phyloP scores from a whole-genome alignment of 192 early-diverging fungal species.

The Backusella sp. region DNA sequence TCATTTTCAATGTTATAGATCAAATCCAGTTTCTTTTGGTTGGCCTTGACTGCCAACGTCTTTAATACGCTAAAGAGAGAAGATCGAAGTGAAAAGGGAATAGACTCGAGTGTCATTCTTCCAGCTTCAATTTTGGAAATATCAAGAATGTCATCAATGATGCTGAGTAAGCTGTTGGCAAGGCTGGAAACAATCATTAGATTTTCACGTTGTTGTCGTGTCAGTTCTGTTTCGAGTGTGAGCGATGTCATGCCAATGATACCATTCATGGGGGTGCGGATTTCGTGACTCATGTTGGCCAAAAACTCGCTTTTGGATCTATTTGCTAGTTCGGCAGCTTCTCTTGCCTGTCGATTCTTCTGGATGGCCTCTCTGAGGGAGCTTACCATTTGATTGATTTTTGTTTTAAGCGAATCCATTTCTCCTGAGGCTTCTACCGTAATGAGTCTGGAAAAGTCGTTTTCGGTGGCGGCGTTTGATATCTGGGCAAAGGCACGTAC shows the following conservation, averaged over 20 bases:
- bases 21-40: conserved; percentile 71
- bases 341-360: conserved; percentile 76
- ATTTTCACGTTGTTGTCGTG: conserved; percentile 78
- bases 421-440: conserved; percentile 80
- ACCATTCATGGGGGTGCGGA: conserved; percentile 83
- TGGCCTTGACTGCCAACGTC: conserved; percentile 69
- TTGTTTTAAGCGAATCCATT: conserved; percentile 80
- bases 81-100: conserved; percentile 63
- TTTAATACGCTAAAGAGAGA: conserved; percentile 67
- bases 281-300: conserved; percentile 67
- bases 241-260: conserved; percentile 76
- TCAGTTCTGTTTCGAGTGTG: conserved; percentile 75
- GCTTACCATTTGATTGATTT: conserved; percentile 87
- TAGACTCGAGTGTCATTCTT: conserved; percentile 75
- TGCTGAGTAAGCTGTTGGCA: conserved; percentile 68
- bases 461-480: conserved; percentile 66
- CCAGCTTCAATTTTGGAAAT: conserved; percentile 85
- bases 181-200: conserved; percentile 74
- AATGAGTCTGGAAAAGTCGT: conserved; percentile 72
- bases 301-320: conserved; percentile 74
- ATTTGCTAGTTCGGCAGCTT: conserved; percentile 80
- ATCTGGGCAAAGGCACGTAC: conserved; percentile 83
- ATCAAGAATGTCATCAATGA: conserved; percentile 86
- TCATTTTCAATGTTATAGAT: conserved; percentile 66
- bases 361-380: conserved; percentile 73